phyloP scores from a whole-genome alignment of 768 basidiomycete species.

The Lyophyllum shimeji region DNA sequence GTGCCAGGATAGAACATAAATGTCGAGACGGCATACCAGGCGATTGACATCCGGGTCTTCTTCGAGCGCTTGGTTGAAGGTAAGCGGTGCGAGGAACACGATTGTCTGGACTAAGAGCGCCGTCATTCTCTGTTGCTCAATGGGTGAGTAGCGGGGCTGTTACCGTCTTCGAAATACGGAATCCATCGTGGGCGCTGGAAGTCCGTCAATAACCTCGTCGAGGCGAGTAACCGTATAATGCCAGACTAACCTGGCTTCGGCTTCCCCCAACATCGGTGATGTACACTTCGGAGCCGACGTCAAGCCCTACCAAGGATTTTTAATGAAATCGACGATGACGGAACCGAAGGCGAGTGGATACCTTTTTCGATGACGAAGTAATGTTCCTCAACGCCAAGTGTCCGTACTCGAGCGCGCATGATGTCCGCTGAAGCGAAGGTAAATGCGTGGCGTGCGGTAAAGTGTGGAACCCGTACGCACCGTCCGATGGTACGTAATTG shows the following conservation, averaged over 20 bases:
- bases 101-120: conserved; percentile 61
- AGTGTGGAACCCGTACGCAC: conserved; percentile 34
- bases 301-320: conserved; percentile 21
- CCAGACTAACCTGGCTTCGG: conserved; percentile 41
- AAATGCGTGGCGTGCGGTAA: neutral
- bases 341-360: conserved; percentile 20
- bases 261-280: conserved; percentile 73
- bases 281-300: conserved; percentile 56
- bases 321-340: neutral
- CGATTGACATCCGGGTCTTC: conserved; percentile 68
- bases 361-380: conserved; percentile 58
- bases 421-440: conserved; percentile 53
- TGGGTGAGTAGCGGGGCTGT: neutral
- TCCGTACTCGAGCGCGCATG: conserved; percentile 71
- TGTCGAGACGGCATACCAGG: conserved; percentile 39
- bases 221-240: neutral
- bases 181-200: conserved; percentile 65
- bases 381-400: conserved; percentile 75
- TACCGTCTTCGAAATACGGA: conserved; percentile 75
- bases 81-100: conserved; percentile 78
- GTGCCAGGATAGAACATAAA: neutral
- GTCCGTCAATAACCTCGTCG: too few species aligned
- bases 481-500: conserved; percentile 63
- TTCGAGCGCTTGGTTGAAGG: conserved; percentile 72
- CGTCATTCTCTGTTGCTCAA: neutral